phyloP scores from a whole-genome alignment of 345 rosid genomes.

The Eucalyptus regnans region DNA sequence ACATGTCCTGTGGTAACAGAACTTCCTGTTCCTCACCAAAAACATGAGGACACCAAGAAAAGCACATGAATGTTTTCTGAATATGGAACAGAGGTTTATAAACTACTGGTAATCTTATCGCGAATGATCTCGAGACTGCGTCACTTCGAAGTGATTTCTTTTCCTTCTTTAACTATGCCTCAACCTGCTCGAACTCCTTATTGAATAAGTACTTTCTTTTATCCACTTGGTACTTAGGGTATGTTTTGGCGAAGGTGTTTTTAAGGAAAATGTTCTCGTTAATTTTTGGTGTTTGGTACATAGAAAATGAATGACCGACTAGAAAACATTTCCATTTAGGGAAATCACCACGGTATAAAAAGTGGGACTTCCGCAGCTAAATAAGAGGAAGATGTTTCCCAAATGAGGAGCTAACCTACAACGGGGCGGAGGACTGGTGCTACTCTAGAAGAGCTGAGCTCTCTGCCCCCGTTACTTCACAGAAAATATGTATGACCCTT shows the following conservation, averaged over 20 bases:
- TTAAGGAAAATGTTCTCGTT: not conserved
- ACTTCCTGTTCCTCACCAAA: not conserved
- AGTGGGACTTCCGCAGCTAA: not conserved
- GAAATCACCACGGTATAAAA: not conserved
- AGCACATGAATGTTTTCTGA: not conserved
- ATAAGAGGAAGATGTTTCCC: not conserved
- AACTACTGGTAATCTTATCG: not conserved
- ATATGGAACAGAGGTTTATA: not conserved
- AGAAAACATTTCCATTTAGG: not conserved
- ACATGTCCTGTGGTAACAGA: not conserved
- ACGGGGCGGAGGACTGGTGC: not conserved
- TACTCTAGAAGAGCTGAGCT: not conserved
- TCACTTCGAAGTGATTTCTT: not conserved
- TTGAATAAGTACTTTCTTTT: not conserved
- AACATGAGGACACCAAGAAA: not conserved
- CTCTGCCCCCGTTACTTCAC: not conserved
- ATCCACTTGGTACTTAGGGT: not conserved
- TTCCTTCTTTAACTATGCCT: not conserved
- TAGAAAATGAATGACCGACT: not conserved
- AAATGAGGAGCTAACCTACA: not conserved
- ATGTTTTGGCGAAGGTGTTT: not conserved
- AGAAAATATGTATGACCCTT: not conserved
- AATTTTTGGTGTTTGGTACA: not conserved
- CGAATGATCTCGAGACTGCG: not conserved
- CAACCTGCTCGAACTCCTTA: not conserved